Percentiles rank a stretch among this genome's conserved stretches.
phyloP scores from a whole-genome alignment of 805 yeast species.

The Metschnikowia koreensis region DNA sequence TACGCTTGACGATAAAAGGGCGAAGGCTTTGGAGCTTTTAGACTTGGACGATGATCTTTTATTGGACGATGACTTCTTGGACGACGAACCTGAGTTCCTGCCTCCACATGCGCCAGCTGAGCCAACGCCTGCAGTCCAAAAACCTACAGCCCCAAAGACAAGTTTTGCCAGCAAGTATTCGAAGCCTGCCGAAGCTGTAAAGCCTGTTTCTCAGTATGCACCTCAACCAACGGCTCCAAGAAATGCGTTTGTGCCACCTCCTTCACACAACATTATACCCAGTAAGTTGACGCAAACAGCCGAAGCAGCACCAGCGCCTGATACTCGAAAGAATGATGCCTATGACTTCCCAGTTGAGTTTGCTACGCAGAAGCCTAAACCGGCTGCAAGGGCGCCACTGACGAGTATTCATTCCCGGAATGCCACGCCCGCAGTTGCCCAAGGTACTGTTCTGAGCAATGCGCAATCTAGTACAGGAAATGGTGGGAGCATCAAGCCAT shows the following conservation, averaged over 20 bases:
- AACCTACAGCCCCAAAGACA: conserved; percentile 8
- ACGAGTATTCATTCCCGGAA: conserved; percentile 1
- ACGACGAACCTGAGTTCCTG: conserved; percentile 21
- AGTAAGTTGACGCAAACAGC: background rate
- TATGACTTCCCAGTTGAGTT: conserved; percentile 69
- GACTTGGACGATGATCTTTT: conserved; percentile 33
- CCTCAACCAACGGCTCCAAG: conserved; percentile 1
- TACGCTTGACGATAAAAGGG: conserved; percentile 2
- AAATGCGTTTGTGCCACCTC: conserved; percentile 8
- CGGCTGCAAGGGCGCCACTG: conserved; percentile 35
- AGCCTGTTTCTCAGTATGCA: conserved; percentile 1
- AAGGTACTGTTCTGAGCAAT: background rate
- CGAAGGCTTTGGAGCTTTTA: conserved; percentile 16
- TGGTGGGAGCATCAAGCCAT: conserved; percentile 33
- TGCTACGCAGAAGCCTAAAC: conserved; percentile 39
- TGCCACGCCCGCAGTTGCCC: background rate
- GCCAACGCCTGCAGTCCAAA: background rate
- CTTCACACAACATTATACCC: conserved; percentile 5
- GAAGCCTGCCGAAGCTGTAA: conserved; percentile 4
- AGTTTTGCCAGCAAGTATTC: conserved; percentile 4
- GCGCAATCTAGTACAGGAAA: background rate
- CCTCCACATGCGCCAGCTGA: background rate
- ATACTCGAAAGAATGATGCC: conserved; percentile 54
- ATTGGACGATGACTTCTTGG: conserved; percentile 38
- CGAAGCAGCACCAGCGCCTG: background rate